Conservation (phyloP, 2,329 filamentous ascomycete species). For the Neofusicoccum kwambonambiense region DNA sequence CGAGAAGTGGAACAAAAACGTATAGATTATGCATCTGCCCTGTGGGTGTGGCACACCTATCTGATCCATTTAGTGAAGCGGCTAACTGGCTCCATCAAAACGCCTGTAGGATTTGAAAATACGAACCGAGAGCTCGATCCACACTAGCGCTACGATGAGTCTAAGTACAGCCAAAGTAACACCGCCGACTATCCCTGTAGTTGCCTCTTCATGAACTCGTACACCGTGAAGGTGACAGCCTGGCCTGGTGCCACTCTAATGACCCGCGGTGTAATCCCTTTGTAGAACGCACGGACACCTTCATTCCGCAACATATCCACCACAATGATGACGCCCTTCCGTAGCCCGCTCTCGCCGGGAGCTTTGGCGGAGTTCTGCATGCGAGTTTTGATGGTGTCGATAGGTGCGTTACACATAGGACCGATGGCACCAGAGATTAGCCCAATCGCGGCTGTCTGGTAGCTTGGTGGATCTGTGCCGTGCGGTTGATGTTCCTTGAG, state of each 20-base stretch:
- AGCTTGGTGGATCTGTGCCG: neutral
- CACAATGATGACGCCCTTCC: neutral
- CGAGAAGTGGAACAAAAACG: too few species aligned
- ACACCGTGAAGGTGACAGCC: constrained; percentile 2
- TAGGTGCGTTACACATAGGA: constrained; percentile 1
- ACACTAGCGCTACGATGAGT: too few species aligned
- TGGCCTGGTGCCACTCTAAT: neutral
- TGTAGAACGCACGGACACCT: neutral
- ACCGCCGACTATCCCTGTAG: neutral
- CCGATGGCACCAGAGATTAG: neutral
- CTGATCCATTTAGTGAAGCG: too few species aligned
- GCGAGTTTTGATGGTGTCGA: constrained; percentile 2
- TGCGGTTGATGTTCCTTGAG: neutral
- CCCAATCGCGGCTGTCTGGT: neutral
- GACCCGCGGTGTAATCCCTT: neutral
- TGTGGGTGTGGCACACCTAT: too few species aligned
- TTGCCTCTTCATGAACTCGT: neutral
- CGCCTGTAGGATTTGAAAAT: too few species aligned
- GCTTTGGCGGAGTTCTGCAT: neutral
- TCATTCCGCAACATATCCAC: neutral
- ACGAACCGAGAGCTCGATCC: too few species aligned
- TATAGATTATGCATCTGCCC: too few species aligned
- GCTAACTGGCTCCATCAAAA: too few species aligned
- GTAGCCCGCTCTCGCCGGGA: neutral
- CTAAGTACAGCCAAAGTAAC: too few species aligned